Base-by-base conservation (phyloP, 75 land plant genomes). In the Sequoia sempervirens region DNA sequence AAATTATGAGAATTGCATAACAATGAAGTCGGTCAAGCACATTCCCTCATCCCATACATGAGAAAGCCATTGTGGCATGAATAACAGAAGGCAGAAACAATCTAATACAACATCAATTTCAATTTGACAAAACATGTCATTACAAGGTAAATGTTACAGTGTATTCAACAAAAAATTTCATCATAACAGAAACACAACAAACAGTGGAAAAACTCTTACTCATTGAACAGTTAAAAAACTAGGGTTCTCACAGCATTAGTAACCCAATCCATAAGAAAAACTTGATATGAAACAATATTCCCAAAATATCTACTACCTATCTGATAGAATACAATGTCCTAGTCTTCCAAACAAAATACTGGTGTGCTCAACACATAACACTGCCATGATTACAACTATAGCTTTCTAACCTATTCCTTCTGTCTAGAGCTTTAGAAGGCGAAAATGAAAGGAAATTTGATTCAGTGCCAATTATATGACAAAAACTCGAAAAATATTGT, bases 271-370 rank as follows among this genome's bases (percentile, higher is more conserved):
- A 32, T 2, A 52, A 5, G 61, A 81, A 30, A 30, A 52, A 40
- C 82, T 38, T 15, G 11, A 81, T 46, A 81, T 81, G 82, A 34
- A 36, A 46, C 61, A 46, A 81, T 81, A n/a, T n/a, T n/a, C n/a
- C n/a, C n/a, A n/a, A n/a, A n/a, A n/a, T n/a, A 40, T 54, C 82
- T 81, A 52, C 20, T 26, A 18, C 82, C 82, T 81, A 53, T 73
- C 37, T 46, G 37, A 32, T 32, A 37, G 40, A 46, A 38, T 81
- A 53, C 82, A 81, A 34, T 20, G 64, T 81, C 34, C 82, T 58
- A 54, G 20, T 34, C 52, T 81, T 5, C 28, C 68, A 17, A 30
- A 54, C 26, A n/a, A 81, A 61, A 20, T 56, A 56, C 23, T 61
- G n/a, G 66, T 50, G 53, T 50, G 53, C 53, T 14, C 20, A 2